These are phyloP conservation scores for Cyclostephanos tholiformis DNA, from an alignment of 108 stramenopile species.

Conservation along the genomic window DNA sequence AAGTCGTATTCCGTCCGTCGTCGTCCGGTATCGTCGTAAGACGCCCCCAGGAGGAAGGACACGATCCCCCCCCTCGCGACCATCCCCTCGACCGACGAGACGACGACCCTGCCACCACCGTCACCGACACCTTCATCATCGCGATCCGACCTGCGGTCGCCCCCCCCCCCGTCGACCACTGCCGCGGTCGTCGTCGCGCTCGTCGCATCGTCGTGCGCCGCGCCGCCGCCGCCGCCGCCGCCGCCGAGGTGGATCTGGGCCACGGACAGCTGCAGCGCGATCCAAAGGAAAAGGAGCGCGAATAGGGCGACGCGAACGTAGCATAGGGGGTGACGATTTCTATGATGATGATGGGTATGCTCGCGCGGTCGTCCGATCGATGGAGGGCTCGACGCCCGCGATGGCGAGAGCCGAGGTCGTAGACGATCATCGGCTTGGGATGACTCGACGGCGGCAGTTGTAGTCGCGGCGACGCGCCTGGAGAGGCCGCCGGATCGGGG, in stretches of 20 bases:
- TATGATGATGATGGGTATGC: neutral
- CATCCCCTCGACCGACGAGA: neutral
- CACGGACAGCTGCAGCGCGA: neutral
- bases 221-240: too few species aligned
- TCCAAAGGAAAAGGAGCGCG: neutral
- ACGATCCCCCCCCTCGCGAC: neutral
- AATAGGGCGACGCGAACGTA: neutral
- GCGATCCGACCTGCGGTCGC: too few species aligned
- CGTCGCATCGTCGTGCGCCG: too few species aligned
- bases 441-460: too few species aligned
- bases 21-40: neutral
- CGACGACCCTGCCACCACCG: neutral
- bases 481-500: too few species aligned
- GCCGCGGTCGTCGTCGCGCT: too few species aligned
- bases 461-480: too few species aligned
- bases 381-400: too few species aligned
- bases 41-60: neutral
- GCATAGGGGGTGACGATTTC: too few species aligned
- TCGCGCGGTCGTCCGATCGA: too few species aligned
- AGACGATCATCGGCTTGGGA: too few species aligned
- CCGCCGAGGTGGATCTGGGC: neutral
- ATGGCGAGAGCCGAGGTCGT: too few species aligned
- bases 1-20: neutral
- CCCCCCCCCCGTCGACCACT: neutral
- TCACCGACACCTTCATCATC: neutral